A percentile compares a stretch with the other conserved stretches of the same genome.
These are phyloP conservation scores for Globisporangium echinulatum DNA, from an alignment of 352 stramenopile species.

Conservation along the genomic window DNA sequence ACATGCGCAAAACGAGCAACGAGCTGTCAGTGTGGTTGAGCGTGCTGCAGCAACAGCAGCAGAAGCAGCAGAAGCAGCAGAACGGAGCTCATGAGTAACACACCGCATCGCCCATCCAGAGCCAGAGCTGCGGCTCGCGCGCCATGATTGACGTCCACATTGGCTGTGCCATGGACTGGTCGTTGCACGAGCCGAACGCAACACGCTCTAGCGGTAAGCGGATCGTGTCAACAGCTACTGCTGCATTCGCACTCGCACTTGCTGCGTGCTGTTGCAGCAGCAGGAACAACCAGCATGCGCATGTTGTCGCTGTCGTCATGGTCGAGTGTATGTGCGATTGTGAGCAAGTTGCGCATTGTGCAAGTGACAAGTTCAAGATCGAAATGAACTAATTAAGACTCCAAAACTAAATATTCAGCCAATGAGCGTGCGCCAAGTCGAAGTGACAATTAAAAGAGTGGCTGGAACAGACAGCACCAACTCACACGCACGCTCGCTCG, in stretches of 20 bases:
- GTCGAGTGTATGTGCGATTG: background rate
- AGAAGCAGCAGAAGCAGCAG: background rate
- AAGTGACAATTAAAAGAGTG: background rate
- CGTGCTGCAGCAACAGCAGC: background rate
- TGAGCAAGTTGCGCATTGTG: background rate
- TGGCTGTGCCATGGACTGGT: constrained; percentile 77
- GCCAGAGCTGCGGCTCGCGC: constrained; percentile 63
- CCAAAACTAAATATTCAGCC: constrained; percentile 14
- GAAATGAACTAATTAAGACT: background rate
- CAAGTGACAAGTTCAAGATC: background rate
- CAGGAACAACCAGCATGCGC: background rate
- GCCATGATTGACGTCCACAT: constrained; percentile 59
- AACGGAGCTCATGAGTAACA: background rate
- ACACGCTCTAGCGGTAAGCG: constrained; percentile 40
- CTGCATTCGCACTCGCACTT: background rate
- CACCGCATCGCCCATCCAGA: constrained; percentile 88
- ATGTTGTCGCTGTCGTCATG: background rate
- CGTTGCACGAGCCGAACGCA: constrained; percentile 83
- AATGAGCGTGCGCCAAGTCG: constrained; percentile 21
- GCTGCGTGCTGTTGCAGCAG: background rate
- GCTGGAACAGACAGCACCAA: background rate
- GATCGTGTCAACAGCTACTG: constrained; percentile 27
- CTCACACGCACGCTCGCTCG: no score
- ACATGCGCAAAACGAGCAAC: background rate
- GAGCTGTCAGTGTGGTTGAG: background rate